Base-by-base conservation (phyloP, 140 eudicot species). In the Bidens hawaiensis region DNA sequence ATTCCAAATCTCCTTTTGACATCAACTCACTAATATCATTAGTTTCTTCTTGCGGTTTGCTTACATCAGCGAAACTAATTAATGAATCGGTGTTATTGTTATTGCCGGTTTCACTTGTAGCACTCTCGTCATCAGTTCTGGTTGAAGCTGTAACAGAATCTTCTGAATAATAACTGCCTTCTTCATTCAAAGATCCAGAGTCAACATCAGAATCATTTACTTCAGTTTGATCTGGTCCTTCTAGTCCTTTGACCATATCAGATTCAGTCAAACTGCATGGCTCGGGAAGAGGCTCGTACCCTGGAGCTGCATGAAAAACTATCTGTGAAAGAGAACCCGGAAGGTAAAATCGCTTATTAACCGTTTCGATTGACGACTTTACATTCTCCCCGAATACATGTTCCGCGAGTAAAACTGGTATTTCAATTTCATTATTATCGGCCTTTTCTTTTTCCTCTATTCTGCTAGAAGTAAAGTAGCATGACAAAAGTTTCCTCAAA, bases 281-380 rank as follows among this genome's bases (percentile, higher is more conserved):
- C 52, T 85, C 81, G 4, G 98, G 98, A 42, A 87, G 94, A 66
- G 96, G 95, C 75, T 91, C 96, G 51, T 91, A 91, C 18, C 86
- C 89, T 27, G 95, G 96, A 65, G 96, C 98, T 62, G 95, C 96
- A 77, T 91, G 98, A 34, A 84, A 88, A 64, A 87, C 98, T 65
- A 91, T 82, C 68, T 84, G 95, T 15, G 95, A 91, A 68, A 87
- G 98, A 64, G 96, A 84, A 52, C 98, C 98, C n/a, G 98, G 98
- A 65, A 91, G 96, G 82, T 87, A 91, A 69, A 82, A 87, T 6
- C 96, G 81, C 53, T 73, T 71, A 66, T 75, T 82, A 49, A 67
- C 71, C 38, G 75, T 60, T 64, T 91, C 87, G 38, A 77, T 47
- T 42, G 82, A 63, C 18, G 73, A 36, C 64, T 60, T 85, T 52